Base-by-base conservation (phyloP, 1,284 basidiomycete genomes). In the Trametes hirsuta region DNA sequence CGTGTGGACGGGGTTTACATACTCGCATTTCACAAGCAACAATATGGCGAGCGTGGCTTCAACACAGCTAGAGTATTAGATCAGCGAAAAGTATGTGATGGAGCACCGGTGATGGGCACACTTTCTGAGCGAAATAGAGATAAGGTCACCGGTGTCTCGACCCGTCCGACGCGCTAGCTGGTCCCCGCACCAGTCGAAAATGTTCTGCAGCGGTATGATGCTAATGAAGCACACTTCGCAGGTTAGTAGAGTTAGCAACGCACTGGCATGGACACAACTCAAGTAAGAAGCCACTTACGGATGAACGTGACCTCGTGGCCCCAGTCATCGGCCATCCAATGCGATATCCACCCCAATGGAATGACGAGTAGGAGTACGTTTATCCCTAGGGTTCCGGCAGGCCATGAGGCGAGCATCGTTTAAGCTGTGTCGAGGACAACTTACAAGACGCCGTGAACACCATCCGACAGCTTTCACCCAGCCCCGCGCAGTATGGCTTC, bases 41-140 rank as follows among this genome's bases (percentile, higher is more conserved):
- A 89, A 82, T 53, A 90, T 85, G 0, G 85, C 86, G 3, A 90
- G 74, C 0, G 86, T 86, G 0, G 82, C 87, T 74, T 90, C 87
- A 2, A 79, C 75, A n/a, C 71, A 71, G 57, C 77, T 78, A 35
- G 15, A 12, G 48, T 15, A 21, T 9, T 15, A 4, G 6, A 14
- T 22, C 4, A 37, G 22, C n/a, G 8, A 5, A 6, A 21, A 11
- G n/a, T 4, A 12, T 1, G 4, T 5, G n/a, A 24, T 4, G 8
- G 5, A 30, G 12, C 3, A 9, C 39, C 25, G 21, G 36, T 35
- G 34, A 40, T 8, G 15, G 39, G 72, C 78, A 49, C 58, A 85
- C 85, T 88, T 87, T 74, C 85, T 86, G 50, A 87, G 72, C 0
- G 84, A 84, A 42, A 87, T 77, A n/a, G 79, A 73, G 18, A 86